Evolutionary conservation across 495 filamentous ascomycete genomes (phyloP), one percentile per base, ranked within the genome.

Genomic region (Lophiotrema nucula): DNA sequence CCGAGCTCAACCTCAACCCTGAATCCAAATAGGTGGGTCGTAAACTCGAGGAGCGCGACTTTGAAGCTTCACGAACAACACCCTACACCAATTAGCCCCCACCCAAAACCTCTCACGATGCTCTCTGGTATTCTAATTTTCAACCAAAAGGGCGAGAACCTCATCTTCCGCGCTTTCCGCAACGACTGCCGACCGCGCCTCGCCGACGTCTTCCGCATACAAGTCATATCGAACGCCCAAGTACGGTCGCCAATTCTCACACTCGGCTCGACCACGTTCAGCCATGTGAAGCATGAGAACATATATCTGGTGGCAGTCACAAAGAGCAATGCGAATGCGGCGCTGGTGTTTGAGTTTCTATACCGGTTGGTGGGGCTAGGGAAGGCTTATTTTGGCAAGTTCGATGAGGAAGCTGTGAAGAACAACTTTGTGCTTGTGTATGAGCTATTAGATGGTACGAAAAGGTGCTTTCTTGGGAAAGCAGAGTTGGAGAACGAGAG

Each of bases 381-480:
- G 54, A 92, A 87, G 74, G 86, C 89, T 52, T 99, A 99, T 72
- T 99, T 99, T 80, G 93, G 90, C 63, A 97, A 97, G 70, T 95
- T 99, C 65, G 93, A 99, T 71, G 93, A 99, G 80, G 93, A 99
- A 73, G 95, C 93, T 39, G 92, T 99, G 58, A 99, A 99, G 83
- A 97, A 96, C 71, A 99, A 99, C 73, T 99, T 99, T 74, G 95
- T 99, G 58, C 77, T 97, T 53, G 89, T 99, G 42, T 99, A 99
- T 75, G 95, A 99, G 79, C 81, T 99, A 53, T 78, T 99, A 53
- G 95, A 99, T 76, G 92, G 92, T 95, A 57, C 49, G 79, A 8
- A 21, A 21, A 12, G 10, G 19, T 6, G 10, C 8, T 35, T 35
- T 35, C 31, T 35, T 8, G 31, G 8, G 8, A 8, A 8, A n/a